Evolutionary conservation across 1,139 yeast genomes (phyloP).

Genomic region (Blastobotrys proliferans): DNA sequence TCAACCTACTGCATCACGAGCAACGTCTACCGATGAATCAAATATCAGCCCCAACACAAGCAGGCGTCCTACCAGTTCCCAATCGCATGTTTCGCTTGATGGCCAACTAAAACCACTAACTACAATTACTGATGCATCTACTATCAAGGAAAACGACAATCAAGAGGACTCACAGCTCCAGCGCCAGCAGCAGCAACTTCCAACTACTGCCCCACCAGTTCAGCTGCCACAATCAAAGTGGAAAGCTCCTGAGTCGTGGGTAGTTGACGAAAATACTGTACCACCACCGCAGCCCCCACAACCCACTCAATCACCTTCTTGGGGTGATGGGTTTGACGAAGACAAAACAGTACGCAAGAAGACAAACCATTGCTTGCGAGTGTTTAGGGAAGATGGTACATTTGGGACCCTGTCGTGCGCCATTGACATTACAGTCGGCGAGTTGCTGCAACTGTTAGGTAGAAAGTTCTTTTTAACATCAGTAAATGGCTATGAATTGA

Average conservation of each 20-base stretch:
- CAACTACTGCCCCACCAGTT: too few relatives aligned
- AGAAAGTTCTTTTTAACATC: constrained; percentile 68
- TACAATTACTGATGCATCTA: neutral
- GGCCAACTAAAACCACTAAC: constrained; percentile 13
- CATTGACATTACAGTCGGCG: constrained; percentile 71
- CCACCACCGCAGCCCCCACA: too few relatives aligned
- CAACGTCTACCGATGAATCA: neutral
- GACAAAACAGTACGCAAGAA: constrained; percentile 11
- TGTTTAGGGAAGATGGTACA: constrained; percentile 75
- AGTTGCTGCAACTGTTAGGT: constrained; percentile 62
- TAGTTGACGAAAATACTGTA: constrained; percentile 42
- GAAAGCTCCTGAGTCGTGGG: constrained; percentile 83
- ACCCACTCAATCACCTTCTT: constrained; percentile 9
- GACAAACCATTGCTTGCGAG: constrained; percentile 50
- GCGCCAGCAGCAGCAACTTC: constrained; percentile 14
- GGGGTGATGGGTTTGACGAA: constrained; percentile 16
- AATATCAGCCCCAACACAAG: neutral
- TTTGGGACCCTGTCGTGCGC: constrained; percentile 77
- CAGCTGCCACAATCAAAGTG: constrained; percentile 36
- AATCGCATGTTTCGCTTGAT: constrained; percentile 7
- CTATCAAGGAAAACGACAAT: neutral
- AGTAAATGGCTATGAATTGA: constrained; percentile 67
- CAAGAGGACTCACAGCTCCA: constrained; percentile 3
- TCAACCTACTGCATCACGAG: neutral
- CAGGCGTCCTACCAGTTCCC: constrained; percentile 7